Evolutionary conservation across 257 asterid genomes (phyloP), one percentile per base, ranked within the genome.

Genomic region (Prunella vulgaris): DNA sequence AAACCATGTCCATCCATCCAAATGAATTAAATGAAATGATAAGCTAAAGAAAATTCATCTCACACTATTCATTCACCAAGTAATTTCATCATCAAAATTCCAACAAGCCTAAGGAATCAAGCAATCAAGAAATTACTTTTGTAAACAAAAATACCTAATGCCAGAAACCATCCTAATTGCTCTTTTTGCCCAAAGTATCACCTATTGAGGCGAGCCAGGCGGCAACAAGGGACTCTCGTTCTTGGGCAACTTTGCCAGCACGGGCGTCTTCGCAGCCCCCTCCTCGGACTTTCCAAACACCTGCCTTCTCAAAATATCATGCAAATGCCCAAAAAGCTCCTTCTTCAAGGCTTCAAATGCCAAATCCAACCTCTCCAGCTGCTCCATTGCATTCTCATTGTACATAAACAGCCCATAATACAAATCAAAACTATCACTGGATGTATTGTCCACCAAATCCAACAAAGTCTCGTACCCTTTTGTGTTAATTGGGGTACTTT

Each of bases 401-500:
- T 88, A 91, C 89, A 91, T 85, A 77, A 91, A 91, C 70, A 88
- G 70, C 33, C 95, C 97, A 5, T 87, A 88, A 40, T 88, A 91
- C 81, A 88, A 65, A 74, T 91, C 97, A 73, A 91, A 91, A 60
- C 97, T 91, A 64, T 88, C 97, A 48, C 95, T 80, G 0, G 88
- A 4, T 3, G 97, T 87, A 68, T 91, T 91, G 63, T 80, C 90
- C 71, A 88, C 97, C 87, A 88, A 81, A 72, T 87, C 71, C 85
- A 91, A 68, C 84, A 91, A 63, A 4, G 88, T 85, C 75, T 91
- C 96, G 4, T 91, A 91, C 77, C 97, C 97, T 68, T 78, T 91
- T 0, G 96, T 91, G 68, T 86, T 88, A 40, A 91, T 91, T 0
- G 95, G 96, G 9, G 97, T 85, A 0, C 84, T 46, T 18, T 80